Evolutionary conservation across 768 basidiomycete species (phyloP).

Genomic region (Trametes gibbosa): DNA sequence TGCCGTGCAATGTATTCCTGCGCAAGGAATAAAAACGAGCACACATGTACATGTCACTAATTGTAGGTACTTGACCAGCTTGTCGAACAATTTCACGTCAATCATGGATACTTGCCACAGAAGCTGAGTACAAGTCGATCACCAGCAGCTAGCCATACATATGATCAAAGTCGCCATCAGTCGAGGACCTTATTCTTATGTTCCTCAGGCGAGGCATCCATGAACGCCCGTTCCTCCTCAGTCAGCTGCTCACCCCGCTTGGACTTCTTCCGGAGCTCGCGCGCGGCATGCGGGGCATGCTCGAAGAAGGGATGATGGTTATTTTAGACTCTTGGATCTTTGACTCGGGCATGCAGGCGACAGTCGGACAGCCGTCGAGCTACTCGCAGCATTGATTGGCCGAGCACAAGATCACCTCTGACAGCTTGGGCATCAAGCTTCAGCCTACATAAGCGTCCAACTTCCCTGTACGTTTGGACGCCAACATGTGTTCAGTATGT

Average conservation of each 20-base stretch:
- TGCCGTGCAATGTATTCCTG: constrained; percentile 63
- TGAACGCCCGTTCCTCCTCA: neutral
- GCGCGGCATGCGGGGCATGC: too few relatives aligned
- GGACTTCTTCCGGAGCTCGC: neutral
- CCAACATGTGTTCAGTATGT: too few relatives aligned
- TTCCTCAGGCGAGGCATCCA: neutral
- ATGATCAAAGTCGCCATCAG: constrained; percentile 78
- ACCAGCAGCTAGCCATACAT: neutral
- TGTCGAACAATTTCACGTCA: constrained; percentile 77
- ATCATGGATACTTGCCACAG: constrained; percentile 63
- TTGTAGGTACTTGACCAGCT: constrained; percentile 57
- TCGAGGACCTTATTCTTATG: constrained; percentile 34
- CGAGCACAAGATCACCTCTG: too few relatives aligned
- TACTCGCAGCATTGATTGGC: too few relatives aligned
- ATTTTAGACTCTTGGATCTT: too few relatives aligned
- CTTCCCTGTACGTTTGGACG: too few relatives aligned
- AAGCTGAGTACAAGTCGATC: too few relatives aligned
- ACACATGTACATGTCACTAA: constrained; percentile 1
- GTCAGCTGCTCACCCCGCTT: neutral
- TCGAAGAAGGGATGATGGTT: too few relatives aligned
- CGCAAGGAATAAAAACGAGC: neutral
- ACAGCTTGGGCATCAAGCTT: too few relatives aligned
- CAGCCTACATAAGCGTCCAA: too few relatives aligned
- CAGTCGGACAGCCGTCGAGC: too few relatives aligned
- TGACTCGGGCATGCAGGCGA: too few relatives aligned